phyloP scores from a whole-genome alignment of 768 basidiomycete species.

The Solioccasus polychromus region DNA sequence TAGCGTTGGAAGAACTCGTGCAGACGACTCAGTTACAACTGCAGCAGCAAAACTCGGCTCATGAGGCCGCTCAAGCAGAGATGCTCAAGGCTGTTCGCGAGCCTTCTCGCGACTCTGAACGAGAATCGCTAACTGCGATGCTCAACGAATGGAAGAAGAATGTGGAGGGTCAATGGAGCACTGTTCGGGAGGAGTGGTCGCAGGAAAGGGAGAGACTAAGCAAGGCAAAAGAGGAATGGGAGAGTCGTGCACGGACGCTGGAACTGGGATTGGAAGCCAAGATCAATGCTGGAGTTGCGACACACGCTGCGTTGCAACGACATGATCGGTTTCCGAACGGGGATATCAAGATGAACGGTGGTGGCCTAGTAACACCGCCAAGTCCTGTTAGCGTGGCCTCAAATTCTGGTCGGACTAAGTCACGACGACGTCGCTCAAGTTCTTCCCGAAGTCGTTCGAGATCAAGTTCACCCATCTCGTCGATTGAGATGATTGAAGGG shows the following conservation, averaged over 20 bases:
- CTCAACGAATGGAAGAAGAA: slow-evolving; percentile 71
- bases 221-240: slow-evolving; percentile 80
- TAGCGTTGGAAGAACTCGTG: slow-evolving; percentile 63
- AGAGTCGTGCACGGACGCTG: slow-evolving; percentile 51
- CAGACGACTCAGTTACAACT: slow-evolving; percentile 44
- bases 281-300: slow-evolving; percentile 33
- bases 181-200: slow-evolving; percentile 78
- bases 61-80: slow-evolving; percentile 34
- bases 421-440: slow-evolving; percentile 44
- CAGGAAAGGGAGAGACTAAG: slow-evolving; percentile 74
- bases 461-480: slow-evolving; percentile 33
- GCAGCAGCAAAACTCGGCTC: slow-evolving; percentile 35
- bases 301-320: slow-evolving; percentile 33
- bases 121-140: slow-evolving; percentile 51
- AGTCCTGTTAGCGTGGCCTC: slow-evolving; percentile 71
- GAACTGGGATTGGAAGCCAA: slow-evolving; percentile 52
- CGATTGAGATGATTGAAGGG: slow-evolving; percentile 34
- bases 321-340: slow-evolving; percentile 36
- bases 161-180: slow-evolving; percentile 77
- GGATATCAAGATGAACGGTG: slow-evolving; percentile 28
- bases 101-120: slow-evolving; percentile 36
- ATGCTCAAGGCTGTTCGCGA: slow-evolving; percentile 34
- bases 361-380: slow-evolving; percentile 71
- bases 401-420: slow-evolving; percentile 47
- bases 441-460: slow-evolving; percentile 38